A percentile compares a stretch with the other conserved stretches of the same genome.
Evolutionary conservation across 2,329 filamentous ascomycete genomes (phyloP).

Genomic region (Calonectria pseudoturangicola): DNA sequence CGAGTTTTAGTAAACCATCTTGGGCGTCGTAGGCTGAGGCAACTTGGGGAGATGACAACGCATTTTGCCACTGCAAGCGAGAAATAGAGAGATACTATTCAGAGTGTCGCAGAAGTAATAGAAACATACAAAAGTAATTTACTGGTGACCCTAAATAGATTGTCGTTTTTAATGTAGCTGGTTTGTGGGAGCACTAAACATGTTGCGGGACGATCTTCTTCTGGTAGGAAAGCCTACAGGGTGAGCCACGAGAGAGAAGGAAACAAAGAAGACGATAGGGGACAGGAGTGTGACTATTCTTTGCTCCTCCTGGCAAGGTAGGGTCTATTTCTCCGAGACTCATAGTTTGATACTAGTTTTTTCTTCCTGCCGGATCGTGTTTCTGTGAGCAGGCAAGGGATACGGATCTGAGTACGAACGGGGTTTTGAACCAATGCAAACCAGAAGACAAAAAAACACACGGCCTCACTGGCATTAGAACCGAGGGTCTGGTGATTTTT

Average conservation of each 20-base stretch:
- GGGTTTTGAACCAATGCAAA: slow-evolving; percentile 40
- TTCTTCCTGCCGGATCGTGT: neutral
- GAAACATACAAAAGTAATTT: neutral
- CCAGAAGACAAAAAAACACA: slow-evolving; percentile 45
- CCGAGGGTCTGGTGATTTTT: slow-evolving; percentile 70
- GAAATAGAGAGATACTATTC: neutral
- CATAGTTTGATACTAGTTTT: neutral
- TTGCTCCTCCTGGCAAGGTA: slow-evolving; percentile 25
- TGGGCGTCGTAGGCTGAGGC: slow-evolving; percentile 40
- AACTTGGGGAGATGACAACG: slow-evolving; percentile 44
- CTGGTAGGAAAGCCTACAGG: slow-evolving; percentile 8
- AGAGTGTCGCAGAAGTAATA: neutral
- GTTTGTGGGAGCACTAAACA: neutral
- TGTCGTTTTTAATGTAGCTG: neutral
- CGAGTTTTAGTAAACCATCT: slow-evolving; percentile 49
- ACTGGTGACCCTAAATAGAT: neutral
- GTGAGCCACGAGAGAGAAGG: slow-evolving; percentile 25
- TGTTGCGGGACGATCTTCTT: slow-evolving; percentile 14
- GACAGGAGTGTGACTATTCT: slow-evolving; percentile 32
- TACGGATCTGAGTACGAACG: slow-evolving; percentile 58
- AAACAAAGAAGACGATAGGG: slow-evolving; percentile 16
- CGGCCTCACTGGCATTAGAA: slow-evolving; percentile 62
- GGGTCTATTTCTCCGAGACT: slow-evolving; percentile 14
- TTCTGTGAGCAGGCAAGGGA: neutral
- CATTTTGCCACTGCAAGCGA: slow-evolving; percentile 46